Evolutionary conservation across 495 filamentous ascomycete genomes (phyloP), one percentile per base, ranked within the genome.

Genomic region (Lasiosphaeria ovina): DNA sequence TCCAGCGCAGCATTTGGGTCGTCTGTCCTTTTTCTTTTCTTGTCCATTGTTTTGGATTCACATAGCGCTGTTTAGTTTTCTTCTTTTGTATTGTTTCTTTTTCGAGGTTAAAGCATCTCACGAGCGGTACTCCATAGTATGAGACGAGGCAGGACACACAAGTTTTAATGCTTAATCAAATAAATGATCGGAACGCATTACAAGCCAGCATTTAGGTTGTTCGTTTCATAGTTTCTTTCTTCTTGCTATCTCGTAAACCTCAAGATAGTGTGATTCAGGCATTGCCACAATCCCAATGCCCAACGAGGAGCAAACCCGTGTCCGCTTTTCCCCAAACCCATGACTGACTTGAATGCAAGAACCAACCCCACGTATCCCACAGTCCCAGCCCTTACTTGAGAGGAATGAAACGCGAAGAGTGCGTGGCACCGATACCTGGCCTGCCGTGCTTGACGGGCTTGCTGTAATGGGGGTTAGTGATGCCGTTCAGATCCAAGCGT

Each of bases 381-480:
- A 67, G 50, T 73, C 74, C 47, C 40, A 56, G 61, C 58, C 73
- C 84, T 87, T 96, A 97, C 86, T 97, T 98, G 74, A 98, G 87
- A 79, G 93, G 93, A 86, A 98, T 98, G 86, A 98, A 98, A 86
- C 94, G 91, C 78, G 95, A 98, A 85, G 93, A 97, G 88, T 98
- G 94, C 67, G 94, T 98, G 72, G 94, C 94, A 93, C 94, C 94
- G 80, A 98, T 98, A 96, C 94, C 94, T 72, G 94, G 94, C 81
- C 94, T 83, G 87, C 94, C 94, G 88, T 98, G 94, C 90, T 98
- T 98, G 85, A 98, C 94, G 69, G 94, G 94, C 83, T 94, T 95
- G 89, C 92, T 97, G 72, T 74, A 61, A 61, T 14, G 60, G 78
- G 79, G 74, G 68, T 75, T 63, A 75, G 75, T 16, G 44, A 8